phyloP scores from a whole-genome alignment of 1,284 basidiomycete genomes.

The Naganishia sp. region DNA sequence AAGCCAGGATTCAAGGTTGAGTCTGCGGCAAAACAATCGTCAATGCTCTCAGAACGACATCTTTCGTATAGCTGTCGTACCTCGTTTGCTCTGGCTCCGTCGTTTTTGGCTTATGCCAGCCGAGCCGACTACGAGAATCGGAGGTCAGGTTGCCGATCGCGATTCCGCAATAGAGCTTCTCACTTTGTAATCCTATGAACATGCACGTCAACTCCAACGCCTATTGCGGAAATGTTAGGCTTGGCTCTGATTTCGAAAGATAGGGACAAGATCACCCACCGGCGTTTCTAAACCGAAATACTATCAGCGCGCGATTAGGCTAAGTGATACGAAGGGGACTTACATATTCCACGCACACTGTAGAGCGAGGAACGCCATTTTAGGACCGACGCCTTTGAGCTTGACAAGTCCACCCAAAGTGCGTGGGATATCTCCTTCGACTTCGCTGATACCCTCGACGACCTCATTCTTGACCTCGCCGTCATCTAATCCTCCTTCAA shows the following conservation, averaged over 20 bases:
- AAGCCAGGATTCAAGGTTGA: constrained; percentile 89
- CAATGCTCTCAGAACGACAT: background rate
- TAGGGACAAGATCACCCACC: background rate
- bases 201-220: constrained; percentile 91
- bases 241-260: background rate
- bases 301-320: background rate
- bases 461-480: constrained; percentile 45
- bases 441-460: constrained; percentile 58
- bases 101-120: constrained; percentile 84
- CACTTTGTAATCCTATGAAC: constrained; percentile 89
- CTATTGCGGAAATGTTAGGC: background rate
- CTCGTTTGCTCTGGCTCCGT: constrained; percentile 85
- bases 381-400: constrained; percentile 83
- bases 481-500: constrained; percentile 53
- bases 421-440: constrained; percentile 71
- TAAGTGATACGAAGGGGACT: constrained; percentile 39
- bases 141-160: background rate
- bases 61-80: constrained; percentile 48
- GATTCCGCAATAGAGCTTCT: background rate
- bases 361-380: constrained; percentile 84
- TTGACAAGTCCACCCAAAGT: constrained; percentile 81
- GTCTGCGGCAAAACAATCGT: constrained; percentile 44
- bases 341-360: constrained; percentile 84
- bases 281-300: constrained; percentile 9
- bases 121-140: constrained; percentile 59